Evolutionary conservation across 116 monocot genomes (phyloP).

Genomic region (Posidonia oceanica): DNA sequence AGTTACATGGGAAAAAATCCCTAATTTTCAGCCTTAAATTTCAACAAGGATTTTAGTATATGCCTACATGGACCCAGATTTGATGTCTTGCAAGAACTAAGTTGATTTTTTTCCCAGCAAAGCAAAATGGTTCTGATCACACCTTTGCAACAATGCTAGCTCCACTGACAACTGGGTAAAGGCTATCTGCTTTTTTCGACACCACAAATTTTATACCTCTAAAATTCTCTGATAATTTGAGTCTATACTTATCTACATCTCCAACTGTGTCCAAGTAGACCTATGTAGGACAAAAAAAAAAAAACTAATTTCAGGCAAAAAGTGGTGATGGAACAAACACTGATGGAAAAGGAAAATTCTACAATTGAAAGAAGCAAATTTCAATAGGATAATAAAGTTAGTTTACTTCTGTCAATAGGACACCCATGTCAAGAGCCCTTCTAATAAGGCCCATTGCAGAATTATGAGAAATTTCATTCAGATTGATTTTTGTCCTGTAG

Average conservation of each 20-base stretch:
- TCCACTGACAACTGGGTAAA: conserved; percentile 96
- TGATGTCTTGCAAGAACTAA: no score
- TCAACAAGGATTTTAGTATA: no score
- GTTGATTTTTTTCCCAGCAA: no score
- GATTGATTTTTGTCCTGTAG: conserved; percentile 74
- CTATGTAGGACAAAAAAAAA: conserved; percentile 32
- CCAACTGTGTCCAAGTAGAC: conserved; percentile 97
- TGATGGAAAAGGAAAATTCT: no score
- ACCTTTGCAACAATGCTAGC: conserved; percentile 99
- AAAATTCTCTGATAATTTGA: conserved; percentile 70
- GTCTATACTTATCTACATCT: conserved; percentile 88
- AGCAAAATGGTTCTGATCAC: background rate
- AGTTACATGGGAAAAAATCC: no score
- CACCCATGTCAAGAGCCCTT: conserved; percentile 72
- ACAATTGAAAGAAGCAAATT: no score
- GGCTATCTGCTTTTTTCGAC: conserved; percentile 88
- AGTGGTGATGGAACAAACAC: no score
- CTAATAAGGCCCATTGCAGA: conserved; percentile 95
- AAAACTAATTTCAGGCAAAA: no score
- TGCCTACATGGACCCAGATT: no score
- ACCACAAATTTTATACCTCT: conserved; percentile 87
- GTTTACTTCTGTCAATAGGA: conserved; percentile 72
- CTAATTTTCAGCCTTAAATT: no score
- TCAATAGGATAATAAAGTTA: background rate
- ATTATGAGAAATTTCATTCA: conserved; percentile 97